Evolutionary conservation across 495 filamentous ascomycete genomes (phyloP).

Genomic region (Trichoderma reesei): DNA sequence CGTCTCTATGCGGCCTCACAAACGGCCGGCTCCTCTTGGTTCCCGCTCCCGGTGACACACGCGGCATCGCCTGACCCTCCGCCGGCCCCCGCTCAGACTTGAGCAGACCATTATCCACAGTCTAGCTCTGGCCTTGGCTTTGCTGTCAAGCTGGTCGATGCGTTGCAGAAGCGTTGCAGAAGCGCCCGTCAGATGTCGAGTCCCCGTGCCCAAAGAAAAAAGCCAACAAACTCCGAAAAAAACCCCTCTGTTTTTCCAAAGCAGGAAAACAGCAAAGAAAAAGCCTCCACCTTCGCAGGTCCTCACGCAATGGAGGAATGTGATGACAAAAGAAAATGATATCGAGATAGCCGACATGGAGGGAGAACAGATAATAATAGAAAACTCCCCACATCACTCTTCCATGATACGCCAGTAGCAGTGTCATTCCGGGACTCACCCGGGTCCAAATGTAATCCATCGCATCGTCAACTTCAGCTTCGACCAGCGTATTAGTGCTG

Average conservation of each 20-base stretch:
- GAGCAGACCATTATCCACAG: slow-evolving; percentile 4
- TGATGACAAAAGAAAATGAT: neutral
- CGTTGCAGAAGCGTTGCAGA: neutral
- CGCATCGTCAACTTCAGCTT: slow-evolving; percentile 3
- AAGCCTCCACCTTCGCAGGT: neutral
- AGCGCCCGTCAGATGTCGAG: neutral
- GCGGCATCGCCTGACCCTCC: neutral
- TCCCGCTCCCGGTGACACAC: slow-evolving; percentile 4
- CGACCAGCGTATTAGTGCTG: slow-evolving; percentile 7
- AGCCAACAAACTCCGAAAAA: neutral
- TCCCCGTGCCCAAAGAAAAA: neutral
- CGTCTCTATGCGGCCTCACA: neutral
- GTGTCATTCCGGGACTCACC: slow-evolving; percentile 1
- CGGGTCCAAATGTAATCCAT: neutral
- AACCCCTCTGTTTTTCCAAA: neutral
- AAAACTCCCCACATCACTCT: slow-evolving; percentile 3
- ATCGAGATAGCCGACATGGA: neutral
- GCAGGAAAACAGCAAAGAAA: neutral
- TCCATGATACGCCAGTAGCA: slow-evolving; percentile 7
- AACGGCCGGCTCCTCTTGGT: slow-evolving; percentile 2
- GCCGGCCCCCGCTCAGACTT: neutral
- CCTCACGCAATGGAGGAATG: neutral
- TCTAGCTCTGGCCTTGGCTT: neutral
- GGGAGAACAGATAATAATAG: neutral
- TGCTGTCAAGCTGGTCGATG: neutral